Evolutionary conservation across 2,329 filamentous ascomycete genomes (phyloP).

Genomic region (Bipolaris cookei): DNA sequence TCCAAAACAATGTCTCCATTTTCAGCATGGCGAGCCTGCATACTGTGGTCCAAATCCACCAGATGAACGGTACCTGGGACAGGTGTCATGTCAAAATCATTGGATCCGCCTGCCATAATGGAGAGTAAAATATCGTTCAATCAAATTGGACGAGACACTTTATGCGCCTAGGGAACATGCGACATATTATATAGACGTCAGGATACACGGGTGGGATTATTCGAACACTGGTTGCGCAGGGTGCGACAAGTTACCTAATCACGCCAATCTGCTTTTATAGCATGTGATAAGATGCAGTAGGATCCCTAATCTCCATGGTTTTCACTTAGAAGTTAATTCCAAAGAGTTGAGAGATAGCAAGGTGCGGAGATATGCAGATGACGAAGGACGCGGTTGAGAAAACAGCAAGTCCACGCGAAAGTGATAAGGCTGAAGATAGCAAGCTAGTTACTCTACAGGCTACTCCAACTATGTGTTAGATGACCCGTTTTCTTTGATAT

Average conservation of each 20-base stretch:
- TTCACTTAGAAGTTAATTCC: not conserved
- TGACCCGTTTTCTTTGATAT: conserved; percentile 3
- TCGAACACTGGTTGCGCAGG: not conserved
- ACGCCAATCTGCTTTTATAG: not conserved
- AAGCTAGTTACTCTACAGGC: not conserved
- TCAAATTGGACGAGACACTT: not conserved
- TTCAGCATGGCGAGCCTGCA: conserved; percentile 47
- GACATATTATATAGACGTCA: not conserved
- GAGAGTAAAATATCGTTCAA: not conserved
- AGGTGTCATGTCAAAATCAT: not conserved
- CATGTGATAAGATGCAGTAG: not conserved
- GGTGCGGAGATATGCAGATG: conserved; percentile 1
- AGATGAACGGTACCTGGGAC: conserved; percentile 54
- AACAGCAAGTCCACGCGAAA: conserved; percentile 6
- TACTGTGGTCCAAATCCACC: conserved; percentile 50
- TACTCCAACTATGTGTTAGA: conserved; percentile 1
- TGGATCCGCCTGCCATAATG: conserved; percentile 11
- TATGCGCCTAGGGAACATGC: not conserved
- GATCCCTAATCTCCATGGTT: not conserved
- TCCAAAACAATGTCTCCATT: conserved; percentile 52
- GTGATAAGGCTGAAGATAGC: not conserved
- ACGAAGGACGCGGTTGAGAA: not conserved
- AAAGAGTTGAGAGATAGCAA: not conserved
- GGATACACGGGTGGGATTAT: conserved; percentile 10
- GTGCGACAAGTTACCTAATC: not conserved